Base-by-base conservation (phyloP, 2,329 filamentous ascomycete species). In the Annulohypoxylon truncatum region DNA sequence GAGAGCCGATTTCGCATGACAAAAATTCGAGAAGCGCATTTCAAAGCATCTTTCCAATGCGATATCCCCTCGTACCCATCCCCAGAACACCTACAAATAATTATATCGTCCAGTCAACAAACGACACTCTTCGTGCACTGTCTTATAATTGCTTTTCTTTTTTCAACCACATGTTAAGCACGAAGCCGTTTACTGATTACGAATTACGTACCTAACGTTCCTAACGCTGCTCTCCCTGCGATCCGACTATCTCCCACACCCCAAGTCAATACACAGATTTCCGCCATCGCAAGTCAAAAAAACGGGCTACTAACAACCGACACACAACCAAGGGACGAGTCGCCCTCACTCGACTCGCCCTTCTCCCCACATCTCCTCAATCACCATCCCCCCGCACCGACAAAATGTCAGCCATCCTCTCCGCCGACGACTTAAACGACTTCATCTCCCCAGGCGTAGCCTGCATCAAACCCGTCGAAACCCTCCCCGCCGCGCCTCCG, bases 401-500 rank as follows among this genome's bases (percentile, higher is more conserved):
- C 72, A 84, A 78, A 68, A 99, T 99, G 96, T 97, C 94, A 78
- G 96, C 96, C 68, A 99, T 99, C 75, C 91, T 99, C 75, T 98
- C 94, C 61, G 91, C 92, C 75, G 95, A 99, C 83, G 94, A 97
- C 79, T 85, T 99, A 67, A 99, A 99, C 84, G 96, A 99, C 84
- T 99, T 99, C 82, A 99, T 99, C 78, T 96, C 92, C 61, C 96
- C 96, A 12, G 94, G 95, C 68, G 94, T 99, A 76, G 96, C 96
- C 68, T 99, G 96, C 82, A 98, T 99, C 80, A 98, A 99, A 77
- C 96, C 96, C 26, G 87, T 99, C 77, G 96, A 99, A 79, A 96
- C 93, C 1, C 87, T 99, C 12, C 95, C 96, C 1, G 80, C 85
- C 52, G 84, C 86, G 70, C 81, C 86, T 31, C 79, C 86, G 22